Conservation (phyloP, 176 grass and related monocot species). For the Musa itinerans region DNA sequence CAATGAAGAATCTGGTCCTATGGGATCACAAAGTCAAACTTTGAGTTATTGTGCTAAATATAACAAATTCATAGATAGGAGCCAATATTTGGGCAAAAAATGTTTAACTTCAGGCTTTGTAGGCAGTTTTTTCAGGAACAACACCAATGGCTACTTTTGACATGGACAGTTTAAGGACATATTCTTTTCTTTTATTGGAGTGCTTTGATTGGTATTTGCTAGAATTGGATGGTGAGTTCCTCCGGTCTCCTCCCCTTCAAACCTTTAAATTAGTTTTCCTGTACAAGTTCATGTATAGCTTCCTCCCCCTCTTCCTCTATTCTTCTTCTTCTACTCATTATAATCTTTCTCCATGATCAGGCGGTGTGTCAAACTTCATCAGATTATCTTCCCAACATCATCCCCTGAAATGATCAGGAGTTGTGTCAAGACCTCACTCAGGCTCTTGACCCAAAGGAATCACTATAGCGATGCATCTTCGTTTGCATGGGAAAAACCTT, state of each 20-base stretch:
- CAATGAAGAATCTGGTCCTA: too few species aligned
- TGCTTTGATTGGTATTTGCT: not conserved
- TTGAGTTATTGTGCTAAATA: too few species aligned
- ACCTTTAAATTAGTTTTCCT: not conserved
- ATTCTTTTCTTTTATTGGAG: not conserved
- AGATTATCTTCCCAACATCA: not conserved
- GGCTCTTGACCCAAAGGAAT: not conserved
- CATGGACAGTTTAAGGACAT: not conserved
- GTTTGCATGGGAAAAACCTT: slow-evolving; percentile 48
- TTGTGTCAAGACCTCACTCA: not conserved
- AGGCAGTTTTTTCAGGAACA: not conserved
- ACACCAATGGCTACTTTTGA: not conserved
- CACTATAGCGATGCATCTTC: not conserved
- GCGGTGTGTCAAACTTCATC: too few species aligned
- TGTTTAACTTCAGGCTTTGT: not conserved
- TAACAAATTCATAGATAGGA: not conserved
- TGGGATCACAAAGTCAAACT: too few species aligned
- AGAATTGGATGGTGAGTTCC: not conserved
- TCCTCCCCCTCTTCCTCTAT: not conserved
- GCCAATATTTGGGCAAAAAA: not conserved
- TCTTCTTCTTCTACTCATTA: not conserved
- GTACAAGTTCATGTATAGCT: not conserved
- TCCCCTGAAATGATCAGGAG: not conserved
- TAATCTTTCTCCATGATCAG: not conserved
- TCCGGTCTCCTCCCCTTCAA: not conserved